A percentile compares a stretch with the other conserved stretches of the same genome.
Conservation (phyloP, 1,139 yeast genomes). For the Geotrichum aggregatum region DNA sequence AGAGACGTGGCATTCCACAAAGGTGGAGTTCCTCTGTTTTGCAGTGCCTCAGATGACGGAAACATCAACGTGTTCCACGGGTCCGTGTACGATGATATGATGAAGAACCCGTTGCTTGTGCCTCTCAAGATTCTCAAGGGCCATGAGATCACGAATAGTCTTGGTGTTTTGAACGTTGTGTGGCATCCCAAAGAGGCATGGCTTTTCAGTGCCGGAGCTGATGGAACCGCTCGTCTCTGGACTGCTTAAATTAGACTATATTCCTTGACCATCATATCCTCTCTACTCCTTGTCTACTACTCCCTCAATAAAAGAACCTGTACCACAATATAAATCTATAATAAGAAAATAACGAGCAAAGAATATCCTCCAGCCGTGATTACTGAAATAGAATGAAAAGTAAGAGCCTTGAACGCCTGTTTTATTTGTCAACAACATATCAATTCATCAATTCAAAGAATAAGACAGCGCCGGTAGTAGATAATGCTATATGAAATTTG, state of each 20-base stretch:
- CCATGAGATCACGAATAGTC: slow-evolving; percentile 71
- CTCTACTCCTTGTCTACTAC: no score
- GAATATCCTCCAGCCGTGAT: no score
- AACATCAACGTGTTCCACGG: slow-evolving; percentile 92
- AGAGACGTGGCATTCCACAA: slow-evolving; percentile 85
- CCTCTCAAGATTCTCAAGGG: slow-evolving; percentile 94
- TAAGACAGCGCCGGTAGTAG: no score
- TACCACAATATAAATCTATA: neutral
- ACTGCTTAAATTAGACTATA: slow-evolving; percentile 51
- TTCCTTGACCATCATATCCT: no score
- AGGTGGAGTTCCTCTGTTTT: slow-evolving; percentile 78
- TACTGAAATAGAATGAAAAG: no score
- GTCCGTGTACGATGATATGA: slow-evolving; percentile 89
- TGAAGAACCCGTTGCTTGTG: slow-evolving; percentile 92
- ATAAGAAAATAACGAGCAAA: neutral
- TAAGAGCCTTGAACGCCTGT: no score
- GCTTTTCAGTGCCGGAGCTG: slow-evolving; percentile 98
- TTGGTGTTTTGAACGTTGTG: slow-evolving; percentile 83
- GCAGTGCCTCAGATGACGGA: slow-evolving; percentile 97
- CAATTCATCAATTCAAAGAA: no score
- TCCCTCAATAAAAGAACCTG: no score
- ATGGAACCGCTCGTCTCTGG: slow-evolving; percentile 94
- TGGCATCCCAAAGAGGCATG: slow-evolving; percentile 99
- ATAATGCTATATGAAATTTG: no score
- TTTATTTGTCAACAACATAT: no score